Percentiles rank a stretch among this genome's conserved stretches.
phyloP scores from a whole-genome alignment of 805 yeast species.

The Starmerella potacharoeniae region DNA sequence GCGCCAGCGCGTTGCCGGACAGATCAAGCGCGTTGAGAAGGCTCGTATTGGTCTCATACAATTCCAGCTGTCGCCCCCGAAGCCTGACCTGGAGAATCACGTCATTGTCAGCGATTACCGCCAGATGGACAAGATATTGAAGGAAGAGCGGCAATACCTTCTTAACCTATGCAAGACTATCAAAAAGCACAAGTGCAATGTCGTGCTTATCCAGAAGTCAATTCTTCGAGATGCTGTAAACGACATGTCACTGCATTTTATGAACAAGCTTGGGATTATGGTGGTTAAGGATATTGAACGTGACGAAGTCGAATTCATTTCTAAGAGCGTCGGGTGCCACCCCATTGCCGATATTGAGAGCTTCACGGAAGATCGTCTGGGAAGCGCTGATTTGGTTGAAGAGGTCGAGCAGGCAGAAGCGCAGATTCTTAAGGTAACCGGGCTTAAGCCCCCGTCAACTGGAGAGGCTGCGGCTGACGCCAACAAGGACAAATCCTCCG shows the following conservation, averaged over 20 bases:
- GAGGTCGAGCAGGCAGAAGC: conserved; percentile 84
- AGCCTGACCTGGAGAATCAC: conserved; percentile 95
- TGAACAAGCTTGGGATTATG: conserved; percentile 84
- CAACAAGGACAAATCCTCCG: conserved; percentile 31
- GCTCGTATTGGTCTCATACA: conserved; percentile 84
- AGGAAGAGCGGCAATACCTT: conserved; percentile 93
- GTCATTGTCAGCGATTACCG: conserved; percentile 95
- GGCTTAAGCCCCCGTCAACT: conserved; percentile 47
- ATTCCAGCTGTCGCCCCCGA: conserved; percentile 92
- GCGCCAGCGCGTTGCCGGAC: conserved; percentile 86
- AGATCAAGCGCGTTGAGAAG: conserved; percentile 88
- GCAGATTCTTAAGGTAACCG: conserved; percentile 71
- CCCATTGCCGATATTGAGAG: conserved; percentile 93
- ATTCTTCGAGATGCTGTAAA: conserved; percentile 89
- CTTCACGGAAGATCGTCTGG: conserved; percentile 86
- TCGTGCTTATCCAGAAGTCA: conserved; percentile 80
- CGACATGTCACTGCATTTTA: conserved; percentile 86
- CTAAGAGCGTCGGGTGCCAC: conserved; percentile 78
- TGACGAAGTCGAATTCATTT: conserved; percentile 88
- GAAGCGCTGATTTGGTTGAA: conserved; percentile 83
- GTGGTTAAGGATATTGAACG: conserved; percentile 92
- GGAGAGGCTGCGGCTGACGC: conserved; percentile 24
- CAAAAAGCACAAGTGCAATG: conserved; percentile 94
- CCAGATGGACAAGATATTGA: conserved; percentile 97
- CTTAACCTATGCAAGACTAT: conserved; percentile 91